These are phyloP conservation scores for Russula compacta DNA, from an alignment of 768 basidiomycete genomes.

Conservation along the genomic window DNA sequence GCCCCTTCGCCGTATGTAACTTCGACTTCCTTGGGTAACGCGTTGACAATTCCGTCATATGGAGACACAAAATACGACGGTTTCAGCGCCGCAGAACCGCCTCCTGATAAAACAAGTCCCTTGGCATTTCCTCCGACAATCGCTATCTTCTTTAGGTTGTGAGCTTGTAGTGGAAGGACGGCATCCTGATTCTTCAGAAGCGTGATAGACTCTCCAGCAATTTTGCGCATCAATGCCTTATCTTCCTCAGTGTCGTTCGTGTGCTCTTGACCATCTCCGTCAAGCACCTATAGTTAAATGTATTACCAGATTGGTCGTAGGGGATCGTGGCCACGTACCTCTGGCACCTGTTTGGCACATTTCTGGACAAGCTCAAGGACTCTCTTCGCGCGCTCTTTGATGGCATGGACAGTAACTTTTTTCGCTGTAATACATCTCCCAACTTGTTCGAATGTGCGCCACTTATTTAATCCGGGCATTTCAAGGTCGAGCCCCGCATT, in stretches of 20 bases:
- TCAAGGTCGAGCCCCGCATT: constrained; percentile 8
- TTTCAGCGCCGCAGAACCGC: constrained; percentile 65
- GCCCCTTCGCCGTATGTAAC: constrained; percentile 64
- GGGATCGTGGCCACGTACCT: constrained; percentile 27
- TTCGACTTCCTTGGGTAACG: constrained; percentile 42
- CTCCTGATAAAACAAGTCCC: constrained; percentile 51
- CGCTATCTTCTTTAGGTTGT: constrained; percentile 54
- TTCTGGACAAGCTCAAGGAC: constrained; percentile 65
- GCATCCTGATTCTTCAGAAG: constrained; percentile 59
- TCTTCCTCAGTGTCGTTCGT: constrained; percentile 55
- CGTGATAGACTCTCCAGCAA: constrained; percentile 66
- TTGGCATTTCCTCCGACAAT: constrained; percentile 71
- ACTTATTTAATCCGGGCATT: constrained; percentile 71
- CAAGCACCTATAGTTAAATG: constrained; percentile 40
- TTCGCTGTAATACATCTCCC: constrained; percentile 47
- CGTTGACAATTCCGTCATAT: constrained; percentile 63
- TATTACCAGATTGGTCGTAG: background rate
- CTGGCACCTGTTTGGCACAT: constrained; percentile 43
- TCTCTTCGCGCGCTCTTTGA: constrained; percentile 40
- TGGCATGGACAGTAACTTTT: constrained; percentile 54
- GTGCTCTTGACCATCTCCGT: constrained; percentile 60
- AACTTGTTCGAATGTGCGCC: constrained; percentile 62
- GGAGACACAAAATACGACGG: constrained; percentile 71
- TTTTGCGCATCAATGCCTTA: constrained; percentile 49
- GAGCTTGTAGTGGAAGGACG: constrained; percentile 41